Evolutionary conservation across 2,329 filamentous ascomycete species (phyloP).

Genomic region (Claviceps humidiphila): DNA sequence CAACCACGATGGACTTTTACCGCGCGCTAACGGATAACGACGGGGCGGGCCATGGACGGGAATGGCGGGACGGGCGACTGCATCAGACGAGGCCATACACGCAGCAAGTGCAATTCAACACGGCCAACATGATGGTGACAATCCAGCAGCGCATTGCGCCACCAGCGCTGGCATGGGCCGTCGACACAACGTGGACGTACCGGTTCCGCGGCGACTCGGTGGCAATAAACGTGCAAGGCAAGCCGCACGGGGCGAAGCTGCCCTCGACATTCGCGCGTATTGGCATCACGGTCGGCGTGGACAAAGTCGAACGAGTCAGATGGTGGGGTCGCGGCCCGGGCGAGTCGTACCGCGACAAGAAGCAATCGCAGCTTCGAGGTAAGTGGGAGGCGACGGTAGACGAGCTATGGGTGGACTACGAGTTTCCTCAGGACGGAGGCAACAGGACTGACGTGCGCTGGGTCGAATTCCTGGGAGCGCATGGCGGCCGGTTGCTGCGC

Average conservation of each 20-base stretch:
- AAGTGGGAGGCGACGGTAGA: constrained; percentile 35
- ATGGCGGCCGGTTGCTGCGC: constrained; percentile 22
- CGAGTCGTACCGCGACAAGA: constrained; percentile 55
- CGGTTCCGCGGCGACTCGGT: constrained; percentile 37
- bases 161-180: constrained; percentile 48
- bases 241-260: constrained; percentile 32
- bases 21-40: constrained; percentile 57
- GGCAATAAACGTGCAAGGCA: constrained; percentile 34
- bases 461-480: constrained; percentile 32
- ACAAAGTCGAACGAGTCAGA: constrained; percentile 23
- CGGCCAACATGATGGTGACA: constrained; percentile 23
- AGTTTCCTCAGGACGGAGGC: constrained; percentile 54
- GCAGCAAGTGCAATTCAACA: constrained; percentile 20
- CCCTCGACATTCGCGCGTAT: constrained; percentile 49
- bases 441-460: constrained; percentile 52
- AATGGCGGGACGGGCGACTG: constrained; percentile 39
- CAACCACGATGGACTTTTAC: constrained; percentile 42
- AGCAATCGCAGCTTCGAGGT: constrained; percentile 44
- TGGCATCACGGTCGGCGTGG: constrained; percentile 39
- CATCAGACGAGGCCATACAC: constrained; percentile 33
- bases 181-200: constrained; percentile 39
- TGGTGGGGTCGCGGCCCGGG: constrained; percentile 59
- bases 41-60: constrained; percentile 38
- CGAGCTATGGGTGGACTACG: constrained; percentile 46
- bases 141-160: constrained; percentile 45